A percentile compares a stretch with the other conserved stretches of the same genome.
Conservation (phyloP, 257 asterid genomes). For the Solanum habrochaites region DNA sequence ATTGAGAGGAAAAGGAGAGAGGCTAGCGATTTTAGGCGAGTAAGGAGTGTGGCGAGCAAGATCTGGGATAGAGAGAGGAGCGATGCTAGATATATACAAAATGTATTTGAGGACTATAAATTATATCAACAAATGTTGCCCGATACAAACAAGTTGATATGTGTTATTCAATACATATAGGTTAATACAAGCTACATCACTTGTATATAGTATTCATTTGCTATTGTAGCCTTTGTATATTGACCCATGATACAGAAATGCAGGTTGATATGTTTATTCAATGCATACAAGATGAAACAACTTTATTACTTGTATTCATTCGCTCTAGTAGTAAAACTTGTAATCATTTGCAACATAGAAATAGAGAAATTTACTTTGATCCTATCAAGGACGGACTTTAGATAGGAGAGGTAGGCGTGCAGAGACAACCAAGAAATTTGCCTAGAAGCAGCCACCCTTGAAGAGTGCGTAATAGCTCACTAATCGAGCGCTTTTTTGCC, state of each 20-base stretch:
- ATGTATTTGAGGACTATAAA: not conserved
- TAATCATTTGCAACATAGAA: not conserved
- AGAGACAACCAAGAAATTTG: too few species aligned
- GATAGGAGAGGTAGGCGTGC: not conserved
- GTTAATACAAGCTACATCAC: not conserved
- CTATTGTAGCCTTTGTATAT: not conserved
- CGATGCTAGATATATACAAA: not conserved
- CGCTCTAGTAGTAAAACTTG: too few species aligned
- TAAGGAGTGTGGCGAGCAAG: not conserved
- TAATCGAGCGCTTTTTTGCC: too few species aligned
- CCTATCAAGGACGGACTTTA: not conserved
- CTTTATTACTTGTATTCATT: not conserved
- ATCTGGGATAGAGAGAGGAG: not conserved
- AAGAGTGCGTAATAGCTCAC: too few species aligned
- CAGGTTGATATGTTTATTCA: not conserved
- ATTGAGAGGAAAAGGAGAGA: not conserved
- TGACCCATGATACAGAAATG: not conserved
- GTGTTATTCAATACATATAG: not conserved
- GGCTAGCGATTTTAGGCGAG: not conserved
- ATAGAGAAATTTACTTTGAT: not conserved
- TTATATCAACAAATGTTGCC: too few species aligned
- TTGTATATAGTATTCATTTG: not conserved
- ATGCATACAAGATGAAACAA: not conserved
- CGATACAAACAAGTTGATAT: not conserved
- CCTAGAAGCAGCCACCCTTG: too few species aligned